Evolutionary conservation across 2,329 filamentous ascomycete species (phyloP).

Genomic region (Stachybotrys chartarum): DNA sequence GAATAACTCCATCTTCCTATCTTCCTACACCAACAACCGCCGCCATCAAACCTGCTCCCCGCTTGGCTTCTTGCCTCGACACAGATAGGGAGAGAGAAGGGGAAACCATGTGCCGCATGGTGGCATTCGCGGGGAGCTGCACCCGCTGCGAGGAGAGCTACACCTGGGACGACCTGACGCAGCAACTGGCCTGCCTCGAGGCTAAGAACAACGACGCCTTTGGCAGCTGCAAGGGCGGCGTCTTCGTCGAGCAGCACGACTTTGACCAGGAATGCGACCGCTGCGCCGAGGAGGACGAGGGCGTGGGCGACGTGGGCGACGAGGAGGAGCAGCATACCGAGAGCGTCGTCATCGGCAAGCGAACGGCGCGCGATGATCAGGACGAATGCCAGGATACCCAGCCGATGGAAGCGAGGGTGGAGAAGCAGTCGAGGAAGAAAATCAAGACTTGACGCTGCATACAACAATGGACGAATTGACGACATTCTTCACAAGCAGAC

Average conservation of each 20-base stretch:
- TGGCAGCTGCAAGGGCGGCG: constrained; percentile 33
- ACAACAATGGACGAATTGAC: too few relatives aligned
- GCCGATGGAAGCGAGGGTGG: not conserved
- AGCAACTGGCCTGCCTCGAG: constrained; percentile 39
- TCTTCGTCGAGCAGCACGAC: constrained; percentile 32
- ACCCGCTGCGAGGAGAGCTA: constrained; percentile 31
- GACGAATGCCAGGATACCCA: constrained; percentile 7
- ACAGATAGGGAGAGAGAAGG: not conserved
- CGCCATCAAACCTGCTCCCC: too few relatives aligned
- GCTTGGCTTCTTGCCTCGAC: not conserved
- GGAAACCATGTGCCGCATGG: constrained; percentile 36
- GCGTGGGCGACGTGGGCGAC: constrained; percentile 32
- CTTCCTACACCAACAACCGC: too few relatives aligned
- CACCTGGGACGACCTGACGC: constrained; percentile 36
- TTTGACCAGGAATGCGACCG: constrained; percentile 41
- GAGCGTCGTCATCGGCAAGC: constrained; percentile 7
- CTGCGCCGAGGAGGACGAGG: constrained; percentile 34
- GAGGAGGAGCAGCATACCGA: constrained; percentile 6
- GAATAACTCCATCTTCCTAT: too few relatives aligned
- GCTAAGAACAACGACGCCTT: constrained; percentile 41
- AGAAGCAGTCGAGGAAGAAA: constrained; percentile 14
- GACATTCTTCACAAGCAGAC: too few relatives aligned
- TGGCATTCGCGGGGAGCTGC: constrained; percentile 36
- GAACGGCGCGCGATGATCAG: constrained; percentile 11
- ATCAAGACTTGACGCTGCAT: constrained; percentile 17